phyloP scores from a whole-genome alignment of 225 moss, liverwort and hornwort species.

The Thuidium tamariscinum region DNA sequence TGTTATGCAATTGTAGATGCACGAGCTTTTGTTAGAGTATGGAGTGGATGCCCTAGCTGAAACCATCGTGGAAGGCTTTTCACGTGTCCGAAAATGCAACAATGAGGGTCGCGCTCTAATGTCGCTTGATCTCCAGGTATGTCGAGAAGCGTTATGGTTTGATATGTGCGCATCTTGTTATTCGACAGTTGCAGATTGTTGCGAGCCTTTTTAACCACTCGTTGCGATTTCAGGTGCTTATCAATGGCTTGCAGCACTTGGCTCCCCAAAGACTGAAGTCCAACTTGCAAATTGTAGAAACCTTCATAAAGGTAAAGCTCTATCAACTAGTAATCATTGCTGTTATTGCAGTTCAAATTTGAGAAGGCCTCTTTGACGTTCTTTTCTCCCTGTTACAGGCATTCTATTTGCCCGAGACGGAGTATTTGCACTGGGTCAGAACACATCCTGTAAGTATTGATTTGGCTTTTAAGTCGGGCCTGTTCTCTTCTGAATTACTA shows the following conservation, averaged over 20 bases:
- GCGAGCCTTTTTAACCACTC: not conserved
- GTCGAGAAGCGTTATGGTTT: not conserved
- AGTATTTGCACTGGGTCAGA: slow-evolving; percentile 93
- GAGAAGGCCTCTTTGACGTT: not conserved
- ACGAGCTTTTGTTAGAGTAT: slow-evolving; percentile 75
- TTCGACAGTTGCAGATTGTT: not conserved
- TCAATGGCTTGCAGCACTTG: slow-evolving; percentile 91
- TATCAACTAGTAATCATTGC: not conserved
- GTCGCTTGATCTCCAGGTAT: slow-evolving; percentile 99
- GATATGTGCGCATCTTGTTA: not conserved
- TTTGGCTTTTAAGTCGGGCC: not conserved
- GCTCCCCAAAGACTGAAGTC: slow-evolving; percentile 68
- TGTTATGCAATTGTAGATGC: slow-evolving; percentile 46
- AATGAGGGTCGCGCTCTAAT: slow-evolving; percentile 98
- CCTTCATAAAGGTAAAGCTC: slow-evolving; percentile 73
- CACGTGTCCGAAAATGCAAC: slow-evolving; percentile 85
- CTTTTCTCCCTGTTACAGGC: slow-evolving; percentile 23
- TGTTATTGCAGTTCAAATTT: not conserved
- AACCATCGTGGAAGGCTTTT: slow-evolving; percentile 80
- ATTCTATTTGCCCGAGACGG: slow-evolving; percentile 96
- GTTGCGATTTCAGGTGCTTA: slow-evolving; percentile 56
- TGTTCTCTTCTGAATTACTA: not conserved
- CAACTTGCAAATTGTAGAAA: slow-evolving; percentile 84
- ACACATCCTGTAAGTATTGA: slow-evolving; percentile 79
- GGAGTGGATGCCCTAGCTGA: slow-evolving; percentile 90